phyloP scores from a whole-genome alignment of 768 basidiomycete species.

The Auricularia auricula-judae region DNA sequence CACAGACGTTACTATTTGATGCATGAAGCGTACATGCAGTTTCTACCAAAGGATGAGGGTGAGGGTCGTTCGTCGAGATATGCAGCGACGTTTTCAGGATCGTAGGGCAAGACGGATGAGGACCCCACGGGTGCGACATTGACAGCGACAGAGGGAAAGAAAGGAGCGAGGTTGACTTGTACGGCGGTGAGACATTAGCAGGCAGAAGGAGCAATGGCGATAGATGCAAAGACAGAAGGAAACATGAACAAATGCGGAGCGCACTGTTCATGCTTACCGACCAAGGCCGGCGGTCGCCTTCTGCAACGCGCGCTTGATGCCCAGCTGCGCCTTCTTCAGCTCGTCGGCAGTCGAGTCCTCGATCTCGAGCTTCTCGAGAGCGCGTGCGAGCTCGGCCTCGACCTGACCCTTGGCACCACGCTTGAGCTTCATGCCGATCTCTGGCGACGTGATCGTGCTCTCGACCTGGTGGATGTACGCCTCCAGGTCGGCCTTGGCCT shows the following conservation, averaged over 20 bases:
- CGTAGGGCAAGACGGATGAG: no score
- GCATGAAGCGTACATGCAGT: not conserved
- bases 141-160: no score
- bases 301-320: constrained; percentile 94
- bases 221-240: no score
- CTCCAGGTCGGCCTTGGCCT: constrained; percentile 97
- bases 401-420: constrained; percentile 90
- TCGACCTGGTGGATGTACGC: constrained; percentile 96
- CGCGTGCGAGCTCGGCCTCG: constrained; percentile 95
- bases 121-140: no score
- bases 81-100: no score
- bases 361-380: constrained; percentile 96
- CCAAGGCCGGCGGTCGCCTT: constrained; percentile 83
- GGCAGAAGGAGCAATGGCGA: no score
- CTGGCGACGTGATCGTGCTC: constrained; percentile 89
- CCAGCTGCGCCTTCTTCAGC: constrained; percentile 89
- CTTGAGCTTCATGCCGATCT: constrained; percentile 98
- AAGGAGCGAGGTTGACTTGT: no score
- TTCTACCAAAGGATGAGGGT: not conserved
- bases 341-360: constrained; percentile 91
- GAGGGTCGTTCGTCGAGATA: no score
- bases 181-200: no score
- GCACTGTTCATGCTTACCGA: constrained; percentile 36
- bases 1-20: not conserved
- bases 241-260: no score